These are phyloP conservation scores for Candida tammaniensis DNA, from an alignment of 805 yeast species.

Conservation along the genomic window DNA sequence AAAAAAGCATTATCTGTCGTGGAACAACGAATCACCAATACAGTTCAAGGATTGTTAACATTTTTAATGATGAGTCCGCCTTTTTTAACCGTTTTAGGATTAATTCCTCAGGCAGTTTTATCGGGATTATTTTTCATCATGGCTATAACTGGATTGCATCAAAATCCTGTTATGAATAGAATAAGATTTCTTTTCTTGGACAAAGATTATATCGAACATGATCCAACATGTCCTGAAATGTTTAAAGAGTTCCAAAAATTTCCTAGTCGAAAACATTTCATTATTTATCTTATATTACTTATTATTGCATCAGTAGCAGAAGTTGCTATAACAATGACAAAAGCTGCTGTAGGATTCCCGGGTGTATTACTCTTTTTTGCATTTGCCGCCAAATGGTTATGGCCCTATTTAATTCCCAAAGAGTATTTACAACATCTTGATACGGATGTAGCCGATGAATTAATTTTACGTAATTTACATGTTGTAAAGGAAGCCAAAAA, in stretches of 20 bases:
- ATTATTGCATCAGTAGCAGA: conserved; percentile 73
- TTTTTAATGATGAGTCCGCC: conserved; percentile 91
- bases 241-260: conserved; percentile 28
- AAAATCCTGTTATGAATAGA: conserved; percentile 61
- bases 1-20: conserved; percentile 57
- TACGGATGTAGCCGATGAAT: conserved; percentile 57
- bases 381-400: conserved; percentile 53
- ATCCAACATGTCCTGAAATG: conserved; percentile 35
- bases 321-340: conserved; percentile 79
- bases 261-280: conserved; percentile 45
- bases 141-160: conserved; percentile 80
- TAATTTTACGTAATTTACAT: conserved; percentile 47
- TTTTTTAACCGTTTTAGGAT: conserved; percentile 70
- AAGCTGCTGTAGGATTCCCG: conserved; percentile 94
- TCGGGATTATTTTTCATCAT: conserved; percentile 91
- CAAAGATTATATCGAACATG: conserved; percentile 31
- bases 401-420: conserved; percentile 60
- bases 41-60: conserved; percentile 79
- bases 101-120: conserved; percentile 88
- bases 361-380: conserved; percentile 74
- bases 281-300: conserved; percentile 56
- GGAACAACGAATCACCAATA: conserved; percentile 86
- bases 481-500: conserved; percentile 22
- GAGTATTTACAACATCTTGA: conserved; percentile 66
- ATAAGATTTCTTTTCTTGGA: conserved; percentile 66